Conservation (phyloP, 441 rosid genomes). For the Pelargonium myrrhifolium region DNA sequence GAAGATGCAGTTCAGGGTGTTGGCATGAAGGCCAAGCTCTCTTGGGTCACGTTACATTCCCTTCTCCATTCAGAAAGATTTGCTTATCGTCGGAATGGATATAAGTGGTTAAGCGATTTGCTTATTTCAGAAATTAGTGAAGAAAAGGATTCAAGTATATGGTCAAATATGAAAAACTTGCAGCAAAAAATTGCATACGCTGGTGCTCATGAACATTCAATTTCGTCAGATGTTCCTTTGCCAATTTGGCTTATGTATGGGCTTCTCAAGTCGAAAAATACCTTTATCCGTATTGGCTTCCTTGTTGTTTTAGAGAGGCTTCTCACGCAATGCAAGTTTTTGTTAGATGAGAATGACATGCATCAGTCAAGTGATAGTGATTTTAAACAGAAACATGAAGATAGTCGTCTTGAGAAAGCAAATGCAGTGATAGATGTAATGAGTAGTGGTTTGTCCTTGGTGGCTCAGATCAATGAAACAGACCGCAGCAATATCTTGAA, state of each 20-base stretch:
- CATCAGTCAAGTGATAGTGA: constrained; percentile 41
- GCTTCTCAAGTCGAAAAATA: constrained; percentile 82
- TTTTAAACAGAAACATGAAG: constrained; percentile 36
- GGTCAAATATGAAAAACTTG: constrained; percentile 67
- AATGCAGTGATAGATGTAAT: constrained; percentile 89
- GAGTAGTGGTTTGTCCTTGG: constrained; percentile 89
- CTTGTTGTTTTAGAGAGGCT: constrained; percentile 83
- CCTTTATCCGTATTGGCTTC: constrained; percentile 78
- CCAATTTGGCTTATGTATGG: constrained; percentile 85
- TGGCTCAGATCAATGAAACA: constrained; percentile 84
- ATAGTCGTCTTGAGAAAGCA: constrained; percentile 81
- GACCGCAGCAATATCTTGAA: constrained; percentile 87
- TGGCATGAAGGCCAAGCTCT: constrained; percentile 49
- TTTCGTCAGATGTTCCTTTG: constrained; percentile 70
- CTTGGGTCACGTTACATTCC: constrained; percentile 92
- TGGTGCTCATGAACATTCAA: constrained; percentile 55
- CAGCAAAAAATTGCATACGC: constrained; percentile 60
- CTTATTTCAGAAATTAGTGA: constrained; percentile 85
- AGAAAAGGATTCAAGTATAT: constrained; percentile 52
- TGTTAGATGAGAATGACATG: constrained; percentile 83
- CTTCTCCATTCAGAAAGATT: constrained; percentile 93
- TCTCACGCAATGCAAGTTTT: constrained; percentile 89
- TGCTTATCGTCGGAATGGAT: constrained; percentile 80
- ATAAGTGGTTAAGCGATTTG: constrained; percentile 91
- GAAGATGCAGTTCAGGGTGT: constrained; percentile 34